Evolutionary conservation across 208 protist species (phyloP).

Genomic region (Wallacemonas sp.): DNA sequence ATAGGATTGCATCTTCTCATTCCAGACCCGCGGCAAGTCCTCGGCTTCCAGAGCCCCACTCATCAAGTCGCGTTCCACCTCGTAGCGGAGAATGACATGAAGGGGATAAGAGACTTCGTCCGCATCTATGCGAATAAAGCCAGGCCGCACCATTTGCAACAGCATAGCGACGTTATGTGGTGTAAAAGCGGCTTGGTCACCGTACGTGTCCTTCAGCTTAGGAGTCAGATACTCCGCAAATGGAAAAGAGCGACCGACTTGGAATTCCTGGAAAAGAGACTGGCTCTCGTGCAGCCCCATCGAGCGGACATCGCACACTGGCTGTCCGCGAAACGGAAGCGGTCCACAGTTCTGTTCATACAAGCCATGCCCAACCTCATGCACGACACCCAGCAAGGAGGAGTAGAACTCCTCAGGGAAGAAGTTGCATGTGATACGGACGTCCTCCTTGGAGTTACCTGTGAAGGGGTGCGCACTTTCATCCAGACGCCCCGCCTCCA

Average conservation of each 20-base stretch:
- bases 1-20: constrained; percentile 65
- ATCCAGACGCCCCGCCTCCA: constrained; percentile 74
- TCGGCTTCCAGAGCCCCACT: constrained; percentile 50
- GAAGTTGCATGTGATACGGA: constrained; percentile 81
- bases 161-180: constrained; percentile 34
- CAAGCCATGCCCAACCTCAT: constrained; percentile 73
- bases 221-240: constrained; percentile 59
- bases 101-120: constrained; percentile 82
- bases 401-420: constrained; percentile 33
- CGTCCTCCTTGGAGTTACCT: constrained; percentile 59
- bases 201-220: constrained; percentile 35
- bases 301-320: constrained; percentile 51
- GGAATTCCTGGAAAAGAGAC: constrained; percentile 70
- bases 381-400: constrained; percentile 59
- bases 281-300: constrained; percentile 82
- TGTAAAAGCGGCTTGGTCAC: constrained; percentile 39
- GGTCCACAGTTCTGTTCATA: constrained; percentile 78
- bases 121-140: constrained; percentile 64
- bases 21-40: constrained; percentile 55
- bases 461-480: constrained; percentile 81
- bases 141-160: constrained; percentile 36
- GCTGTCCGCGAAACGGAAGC: constrained; percentile 38
- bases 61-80: constrained; percentile 67
- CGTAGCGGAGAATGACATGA: constrained; percentile 71
- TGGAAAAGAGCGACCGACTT: constrained; percentile 45